Conservation (phyloP, 345 rosid genomes). For the Clarkia xantiana region DNA sequence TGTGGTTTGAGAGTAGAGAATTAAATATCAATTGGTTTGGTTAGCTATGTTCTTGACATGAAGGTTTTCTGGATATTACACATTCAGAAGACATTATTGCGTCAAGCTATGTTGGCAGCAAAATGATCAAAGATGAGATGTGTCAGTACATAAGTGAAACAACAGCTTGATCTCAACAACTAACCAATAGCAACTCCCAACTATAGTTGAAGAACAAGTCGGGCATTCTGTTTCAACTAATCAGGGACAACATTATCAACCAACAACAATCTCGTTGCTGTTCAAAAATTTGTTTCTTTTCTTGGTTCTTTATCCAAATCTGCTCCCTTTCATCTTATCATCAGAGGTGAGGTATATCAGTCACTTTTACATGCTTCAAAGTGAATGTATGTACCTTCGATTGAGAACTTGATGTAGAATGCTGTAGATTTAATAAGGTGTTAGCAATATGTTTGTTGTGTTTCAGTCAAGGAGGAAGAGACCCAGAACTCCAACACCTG, state of each 20-base stretch:
- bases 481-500: constrained; percentile 97
- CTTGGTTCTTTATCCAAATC: too few species aligned
- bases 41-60: constrained; percentile 40
- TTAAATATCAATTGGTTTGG: constrained; percentile 17
- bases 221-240: too few species aligned
- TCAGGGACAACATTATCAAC: too few species aligned
- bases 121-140: constrained; percentile 68
- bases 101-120: constrained; percentile 95
- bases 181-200: neutral
- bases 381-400: too few species aligned
- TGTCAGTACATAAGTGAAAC: constrained; percentile 67
- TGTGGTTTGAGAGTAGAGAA: constrained; percentile 7
- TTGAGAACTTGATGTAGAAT: too few species aligned
- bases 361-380: too few species aligned
- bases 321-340: too few species aligned
- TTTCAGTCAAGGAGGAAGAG: constrained; percentile 95
- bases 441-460: constrained; percentile 6
- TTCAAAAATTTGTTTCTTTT: too few species aligned
- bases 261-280: too few species aligned
- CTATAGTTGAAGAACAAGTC: too few species aligned
- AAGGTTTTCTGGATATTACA: constrained; percentile 68
- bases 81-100: constrained; percentile 77
- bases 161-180: constrained; percentile 95
- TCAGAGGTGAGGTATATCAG: too few species aligned
- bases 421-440: too few species aligned